Percentiles rank a stretch among this genome's conserved stretches.
These are phyloP conservation scores for Kalmusia sp. DNA, from an alignment of 2,329 filamentous ascomycete genomes.

Conservation along the genomic window DNA sequence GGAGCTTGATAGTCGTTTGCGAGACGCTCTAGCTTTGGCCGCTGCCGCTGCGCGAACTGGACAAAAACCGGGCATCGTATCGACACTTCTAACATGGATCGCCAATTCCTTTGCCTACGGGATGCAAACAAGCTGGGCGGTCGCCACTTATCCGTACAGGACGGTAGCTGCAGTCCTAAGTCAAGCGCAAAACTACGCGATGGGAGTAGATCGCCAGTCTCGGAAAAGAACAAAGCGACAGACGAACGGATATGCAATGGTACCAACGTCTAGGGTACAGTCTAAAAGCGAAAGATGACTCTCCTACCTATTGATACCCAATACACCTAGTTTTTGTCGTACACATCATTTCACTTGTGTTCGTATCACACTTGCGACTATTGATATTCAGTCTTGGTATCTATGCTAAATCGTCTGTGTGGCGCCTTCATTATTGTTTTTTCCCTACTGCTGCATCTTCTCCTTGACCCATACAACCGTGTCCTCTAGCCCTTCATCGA, in stretches of 20 bases:
- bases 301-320: constrained; percentile 8
- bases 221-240: constrained; percentile 32
- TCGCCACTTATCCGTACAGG: constrained; percentile 41
- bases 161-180: constrained; percentile 19
- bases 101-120: constrained; percentile 24
- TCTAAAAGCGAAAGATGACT: constrained; percentile 33
- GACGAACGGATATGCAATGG: constrained; percentile 25
- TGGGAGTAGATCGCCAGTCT: constrained; percentile 27
- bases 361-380: too few relatives aligned
- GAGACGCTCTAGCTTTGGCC: constrained; percentile 81
- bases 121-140: constrained; percentile 33
- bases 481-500: constrained; percentile 49
- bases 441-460: constrained; percentile 24
- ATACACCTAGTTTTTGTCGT: constrained; percentile 17
- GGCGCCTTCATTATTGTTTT: too few relatives aligned
- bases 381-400: too few relatives aligned
- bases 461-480: constrained; percentile 49
- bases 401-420: too few relatives aligned
- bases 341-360: too few relatives aligned
- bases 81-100: constrained; percentile 37
- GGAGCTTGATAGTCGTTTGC: constrained; percentile 72
- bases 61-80: constrained; percentile 41
- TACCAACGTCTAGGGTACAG: constrained; percentile 37
- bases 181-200: constrained; percentile 28
- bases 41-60: constrained; percentile 65